phyloP scores from a whole-genome alignment of 2,329 filamentous ascomycete genomes.

The Claviceps arundinis region DNA sequence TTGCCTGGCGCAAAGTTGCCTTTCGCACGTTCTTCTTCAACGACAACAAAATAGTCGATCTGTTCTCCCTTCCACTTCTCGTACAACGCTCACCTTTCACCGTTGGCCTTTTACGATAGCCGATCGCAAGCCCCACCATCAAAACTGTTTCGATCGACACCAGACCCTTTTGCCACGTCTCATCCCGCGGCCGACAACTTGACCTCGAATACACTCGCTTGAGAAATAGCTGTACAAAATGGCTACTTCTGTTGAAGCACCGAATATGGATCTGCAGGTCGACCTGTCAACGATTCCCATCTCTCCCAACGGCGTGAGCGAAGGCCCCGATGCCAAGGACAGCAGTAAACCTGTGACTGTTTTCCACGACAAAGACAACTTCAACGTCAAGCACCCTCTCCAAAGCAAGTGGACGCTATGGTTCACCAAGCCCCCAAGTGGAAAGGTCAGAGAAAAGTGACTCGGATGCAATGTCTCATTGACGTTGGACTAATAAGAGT shows the following conservation, averaged over 20 bases:
- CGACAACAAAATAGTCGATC: conserved; percentile 15
- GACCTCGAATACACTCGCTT: not conserved
- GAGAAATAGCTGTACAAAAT: conserved; percentile 15
- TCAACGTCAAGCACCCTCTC: conserved; percentile 97
- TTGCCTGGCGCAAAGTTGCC: conserved; percentile 29
- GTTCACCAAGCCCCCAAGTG: conserved; percentile 97
- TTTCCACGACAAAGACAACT: conserved; percentile 97
- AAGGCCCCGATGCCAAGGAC: conserved; percentile 33
- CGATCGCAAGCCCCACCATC: conserved; percentile 3
- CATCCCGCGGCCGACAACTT: conserved; percentile 7
- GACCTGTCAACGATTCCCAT: conserved; percentile 56
- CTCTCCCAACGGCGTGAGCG: conserved; percentile 45
- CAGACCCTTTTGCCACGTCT: conserved; percentile 10
- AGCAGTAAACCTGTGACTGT: conserved; percentile 68
- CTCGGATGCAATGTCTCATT: not conserved
- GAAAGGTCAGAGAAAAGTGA: conserved; percentile 51
- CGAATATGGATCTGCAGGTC: conserved; percentile 40
- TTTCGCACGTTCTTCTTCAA: conserved; percentile 6
- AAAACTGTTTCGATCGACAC: conserved; percentile 6
- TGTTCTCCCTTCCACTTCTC: conserved; percentile 10
- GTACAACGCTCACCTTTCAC: conserved; percentile 7
- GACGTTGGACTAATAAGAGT: conserved; percentile 5
- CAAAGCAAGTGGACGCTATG: conserved; percentile 97
- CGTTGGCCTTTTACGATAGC: not conserved
- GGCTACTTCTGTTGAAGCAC: conserved; percentile 21